Conservation (phyloP, 768 basidiomycete species). For the Scleroderma bovista region DNA sequence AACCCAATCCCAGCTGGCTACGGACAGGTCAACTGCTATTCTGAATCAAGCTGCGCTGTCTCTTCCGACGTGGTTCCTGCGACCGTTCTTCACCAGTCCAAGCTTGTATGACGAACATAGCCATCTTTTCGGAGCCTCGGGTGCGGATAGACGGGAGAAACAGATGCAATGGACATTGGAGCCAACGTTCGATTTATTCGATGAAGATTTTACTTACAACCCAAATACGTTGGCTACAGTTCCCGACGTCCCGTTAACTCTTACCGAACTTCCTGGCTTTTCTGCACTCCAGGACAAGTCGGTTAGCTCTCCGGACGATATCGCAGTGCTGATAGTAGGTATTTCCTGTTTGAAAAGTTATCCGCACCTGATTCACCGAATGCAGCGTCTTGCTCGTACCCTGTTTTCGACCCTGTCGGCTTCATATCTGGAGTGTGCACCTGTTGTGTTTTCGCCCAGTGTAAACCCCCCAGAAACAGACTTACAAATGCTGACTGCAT, state of each 20-base stretch:
- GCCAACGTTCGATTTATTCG: constrained; percentile 17
- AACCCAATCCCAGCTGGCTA: constrained; percentile 21
- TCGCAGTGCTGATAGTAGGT: constrained; percentile 23
- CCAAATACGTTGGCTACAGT: constrained; percentile 10
- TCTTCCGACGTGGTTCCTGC: constrained; percentile 59
- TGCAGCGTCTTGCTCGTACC: constrained; percentile 62
- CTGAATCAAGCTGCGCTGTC: constrained; percentile 9
- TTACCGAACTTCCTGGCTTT: constrained; percentile 28
- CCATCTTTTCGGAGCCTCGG: constrained; percentile 32
- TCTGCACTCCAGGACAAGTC: constrained; percentile 12
- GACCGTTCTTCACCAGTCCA: constrained; percentile 48
- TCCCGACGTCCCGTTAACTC: constrained; percentile 24
- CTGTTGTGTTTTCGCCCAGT: constrained; percentile 71
- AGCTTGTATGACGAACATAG: constrained; percentile 54
- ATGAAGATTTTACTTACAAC: constrained; percentile 28
- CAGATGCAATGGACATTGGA: constrained; percentile 23
- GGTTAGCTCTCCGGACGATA: constrained; percentile 12
- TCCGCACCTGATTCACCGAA: constrained; percentile 6
- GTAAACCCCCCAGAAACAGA: constrained; percentile 55
- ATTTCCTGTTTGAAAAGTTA: constrained; percentile 12
- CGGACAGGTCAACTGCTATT: constrained; percentile 11
- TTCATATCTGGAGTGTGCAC: constrained; percentile 84
- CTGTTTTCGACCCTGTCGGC: constrained; percentile 78
- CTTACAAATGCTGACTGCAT: constrained; percentile 50
- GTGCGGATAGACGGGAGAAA: constrained; percentile 8